Conservation (phyloP, 495 filamentous ascomycete genomes). For the Extremus antarcticus region DNA sequence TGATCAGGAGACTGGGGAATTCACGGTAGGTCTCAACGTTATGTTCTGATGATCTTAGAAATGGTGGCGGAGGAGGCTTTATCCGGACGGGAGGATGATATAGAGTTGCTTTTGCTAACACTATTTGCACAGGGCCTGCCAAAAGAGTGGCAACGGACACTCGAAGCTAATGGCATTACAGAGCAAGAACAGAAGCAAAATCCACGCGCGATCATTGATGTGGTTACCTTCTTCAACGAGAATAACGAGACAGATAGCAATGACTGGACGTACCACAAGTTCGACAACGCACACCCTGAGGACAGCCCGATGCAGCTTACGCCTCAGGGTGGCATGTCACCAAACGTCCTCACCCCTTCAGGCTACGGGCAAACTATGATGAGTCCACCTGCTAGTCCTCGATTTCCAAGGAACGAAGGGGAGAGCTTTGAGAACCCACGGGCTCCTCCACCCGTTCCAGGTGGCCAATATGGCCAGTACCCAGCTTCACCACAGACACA, state of each 20-base stretch:
- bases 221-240: constrained; percentile 93
- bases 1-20: constrained; percentile 92
- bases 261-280: constrained; percentile 90
- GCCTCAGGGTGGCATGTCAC: constrained; percentile 37
- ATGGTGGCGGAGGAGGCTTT: too few relatives aligned
- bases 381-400: constrained; percentile 80
- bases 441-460: constrained; percentile 81
- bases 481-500: not conserved
- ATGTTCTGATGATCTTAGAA: not conserved
- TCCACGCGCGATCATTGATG: constrained; percentile 85
- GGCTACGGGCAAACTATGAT: constrained; percentile 41
- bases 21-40: constrained; percentile 57
- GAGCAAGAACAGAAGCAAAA: constrained; percentile 93
- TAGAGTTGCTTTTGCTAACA: not conserved
- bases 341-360: constrained; percentile 34
- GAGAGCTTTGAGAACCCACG: constrained; percentile 95
- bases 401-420: constrained; percentile 84
- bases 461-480: not conserved
- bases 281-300: constrained; percentile 56
- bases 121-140: constrained; percentile 59
- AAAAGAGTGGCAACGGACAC: constrained; percentile 92
- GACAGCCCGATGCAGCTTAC: constrained; percentile 36
- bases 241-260: constrained; percentile 68
- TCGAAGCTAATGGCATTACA: constrained; percentile 92
- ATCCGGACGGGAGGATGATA: not conserved